Conservation (phyloP, 805 yeast species). For the Hanseniaspora taiwanica region DNA sequence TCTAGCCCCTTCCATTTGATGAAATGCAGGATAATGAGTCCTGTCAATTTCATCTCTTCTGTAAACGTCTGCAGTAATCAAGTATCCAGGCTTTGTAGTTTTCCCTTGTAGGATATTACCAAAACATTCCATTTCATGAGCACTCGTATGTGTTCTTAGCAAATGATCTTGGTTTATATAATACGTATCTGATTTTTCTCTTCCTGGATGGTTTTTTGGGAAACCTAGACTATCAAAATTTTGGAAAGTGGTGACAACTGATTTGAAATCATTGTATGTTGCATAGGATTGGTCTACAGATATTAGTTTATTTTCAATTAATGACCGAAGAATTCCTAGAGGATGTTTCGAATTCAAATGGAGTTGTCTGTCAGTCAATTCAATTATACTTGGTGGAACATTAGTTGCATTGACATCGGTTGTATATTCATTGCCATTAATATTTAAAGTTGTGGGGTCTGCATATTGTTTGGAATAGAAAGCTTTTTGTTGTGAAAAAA, state of each 20-base stretch:
- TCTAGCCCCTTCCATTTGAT: conserved; percentile 95
- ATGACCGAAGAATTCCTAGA: conserved; percentile 65
- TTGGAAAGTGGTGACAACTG: conserved; percentile 68
- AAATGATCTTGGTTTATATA: conserved; percentile 63
- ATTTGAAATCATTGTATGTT: conserved; percentile 58
- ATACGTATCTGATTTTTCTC: conserved; percentile 86
- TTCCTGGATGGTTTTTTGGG: conserved; percentile 85
- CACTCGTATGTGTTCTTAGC: conserved; percentile 90
- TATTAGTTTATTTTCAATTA: conserved; percentile 57
- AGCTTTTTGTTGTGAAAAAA: no score
- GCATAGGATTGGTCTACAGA: conserved; percentile 50
- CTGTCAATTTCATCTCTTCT: conserved; percentile 90
- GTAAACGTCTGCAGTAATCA: conserved; percentile 92
- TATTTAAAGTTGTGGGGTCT: conserved; percentile 19
- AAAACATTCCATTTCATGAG: conserved; percentile 88
- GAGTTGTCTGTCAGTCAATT: conserved; percentile 55
- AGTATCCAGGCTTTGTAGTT: conserved; percentile 53
- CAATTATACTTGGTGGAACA: conserved; percentile 60
- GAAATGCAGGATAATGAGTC: conserved; percentile 95
- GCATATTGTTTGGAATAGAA: no score
- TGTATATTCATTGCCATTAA: conserved; percentile 38
- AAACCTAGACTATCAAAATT: conserved; percentile 90
- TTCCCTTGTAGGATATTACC: conserved; percentile 33
- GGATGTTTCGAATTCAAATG: conserved; percentile 75
- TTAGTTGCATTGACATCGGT: conserved; percentile 71